phyloP scores from a whole-genome alignment of 805 yeast genomes.

The Pichia deserticola region DNA sequence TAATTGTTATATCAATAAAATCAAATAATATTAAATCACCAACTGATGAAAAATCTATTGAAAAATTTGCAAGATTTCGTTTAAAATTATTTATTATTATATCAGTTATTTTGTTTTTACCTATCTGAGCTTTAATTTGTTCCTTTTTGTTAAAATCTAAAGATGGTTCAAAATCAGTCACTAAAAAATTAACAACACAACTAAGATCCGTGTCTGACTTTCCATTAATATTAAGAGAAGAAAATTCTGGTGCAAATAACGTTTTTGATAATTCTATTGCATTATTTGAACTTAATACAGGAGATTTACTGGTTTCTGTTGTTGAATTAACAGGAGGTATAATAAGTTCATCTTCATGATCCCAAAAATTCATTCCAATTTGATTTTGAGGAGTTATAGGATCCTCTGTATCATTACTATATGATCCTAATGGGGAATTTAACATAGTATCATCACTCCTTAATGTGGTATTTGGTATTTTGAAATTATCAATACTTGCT shows the following conservation, averaged over 20 bases:
- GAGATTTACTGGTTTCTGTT: neutral
- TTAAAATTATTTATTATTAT: conserved; percentile 16
- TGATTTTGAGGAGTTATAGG: conserved; percentile 22
- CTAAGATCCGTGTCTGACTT: conserved; percentile 10
- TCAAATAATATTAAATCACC: conserved; percentile 23
- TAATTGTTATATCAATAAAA: conserved; percentile 13
- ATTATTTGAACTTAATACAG: neutral
- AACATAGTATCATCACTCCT: neutral
- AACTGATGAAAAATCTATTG: conserved; percentile 17
- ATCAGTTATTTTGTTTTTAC: conserved; percentile 19
- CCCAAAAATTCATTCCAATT: conserved; percentile 17
- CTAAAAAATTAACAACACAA: conserved; percentile 19
- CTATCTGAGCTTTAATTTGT: conserved; percentile 12
- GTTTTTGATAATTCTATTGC: conserved; percentile 15
- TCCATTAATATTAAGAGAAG: conserved; percentile 14
- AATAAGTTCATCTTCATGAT: conserved; percentile 2
- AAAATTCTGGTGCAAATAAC: conserved; percentile 21
- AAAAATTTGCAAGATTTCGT: conserved; percentile 3
- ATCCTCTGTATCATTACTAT: neutral
- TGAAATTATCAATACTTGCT: conserved; percentile 3
- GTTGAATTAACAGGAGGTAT: neutral
- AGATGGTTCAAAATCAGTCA: conserved; percentile 22
- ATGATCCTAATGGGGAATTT: neutral
- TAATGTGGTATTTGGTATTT: neutral
- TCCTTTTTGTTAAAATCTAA: conserved; percentile 16